phyloP scores from a whole-genome alignment of 78 protist genomes.

The Isochrysis galbana region DNA sequence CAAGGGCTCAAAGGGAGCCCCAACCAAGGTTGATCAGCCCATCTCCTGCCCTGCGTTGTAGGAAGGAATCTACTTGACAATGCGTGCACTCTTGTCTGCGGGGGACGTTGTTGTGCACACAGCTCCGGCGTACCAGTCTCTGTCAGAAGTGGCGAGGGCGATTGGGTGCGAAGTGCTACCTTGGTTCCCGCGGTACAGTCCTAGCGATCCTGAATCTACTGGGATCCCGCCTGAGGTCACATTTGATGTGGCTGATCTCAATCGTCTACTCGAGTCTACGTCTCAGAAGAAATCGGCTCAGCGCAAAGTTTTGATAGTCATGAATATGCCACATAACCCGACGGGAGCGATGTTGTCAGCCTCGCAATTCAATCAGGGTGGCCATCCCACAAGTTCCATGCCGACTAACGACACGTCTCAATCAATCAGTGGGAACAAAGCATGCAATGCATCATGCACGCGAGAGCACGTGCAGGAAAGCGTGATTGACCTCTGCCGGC shows the following conservation, averaged over 20 bases:
- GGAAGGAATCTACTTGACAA: not conserved
- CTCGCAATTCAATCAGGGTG: not conserved
- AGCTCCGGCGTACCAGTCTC: slow-evolving; percentile 8
- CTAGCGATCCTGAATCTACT: too few relatives aligned
- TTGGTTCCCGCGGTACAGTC: not conserved
- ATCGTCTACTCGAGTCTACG: not conserved
- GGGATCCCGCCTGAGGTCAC: not conserved
- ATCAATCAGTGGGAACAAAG: too few relatives aligned
- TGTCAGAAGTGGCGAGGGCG: not conserved
- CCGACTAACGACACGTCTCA: too few relatives aligned
- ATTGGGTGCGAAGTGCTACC: not conserved
- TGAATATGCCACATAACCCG: slow-evolving; percentile 17
- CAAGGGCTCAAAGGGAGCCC: too few relatives aligned
- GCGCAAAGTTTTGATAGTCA: not conserved
- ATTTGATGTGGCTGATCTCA: not conserved
- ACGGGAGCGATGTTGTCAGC: slow-evolving; percentile 7
- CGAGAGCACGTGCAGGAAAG: too few relatives aligned
- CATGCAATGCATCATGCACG: too few relatives aligned
- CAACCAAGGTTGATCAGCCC: too few relatives aligned
- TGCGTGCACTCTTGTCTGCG: not conserved
- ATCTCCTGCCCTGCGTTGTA: not conserved
- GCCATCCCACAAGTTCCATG: too few relatives aligned
- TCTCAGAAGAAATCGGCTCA: not conserved
- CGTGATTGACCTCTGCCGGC: not conserved
- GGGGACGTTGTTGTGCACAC: not conserved